Evolutionary conservation across 179 eudicot genomes (phyloP), one percentile per base, ranked within the genome.

Genomic region (Sideroxylon spinosum): DNA sequence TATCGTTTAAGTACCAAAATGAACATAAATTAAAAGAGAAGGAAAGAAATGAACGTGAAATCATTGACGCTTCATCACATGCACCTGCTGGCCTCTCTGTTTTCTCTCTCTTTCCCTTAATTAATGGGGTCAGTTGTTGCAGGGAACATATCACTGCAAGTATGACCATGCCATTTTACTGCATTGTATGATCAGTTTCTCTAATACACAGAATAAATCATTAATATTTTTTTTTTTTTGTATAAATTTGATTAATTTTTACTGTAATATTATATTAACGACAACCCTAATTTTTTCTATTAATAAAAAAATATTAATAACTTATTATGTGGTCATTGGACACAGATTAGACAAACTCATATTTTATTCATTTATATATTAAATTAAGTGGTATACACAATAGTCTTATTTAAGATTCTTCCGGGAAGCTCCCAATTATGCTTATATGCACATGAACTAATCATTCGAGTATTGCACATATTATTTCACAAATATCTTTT

Each of bases 121-220:
- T 81, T 75, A 85, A 84, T 64, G 86, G 84, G 68, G 81, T 85
- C 82, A 81, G 88, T 78, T 82, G 87, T 80, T 81, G 82, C 81
- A 76, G 87, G 87, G 83, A 68, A 81, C 87, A 85, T 66, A 70
- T 52, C 56, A 81, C 81, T 25, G 81, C 76, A 73, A 74, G 69
- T 65, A 62, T 76, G 76, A 78, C 73, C 29, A 61, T 65, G 65
- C 32, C 23, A 74, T 37, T 56, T 37, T 66, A 56, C 68, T 62
- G 65, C 29, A 71, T 46, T 78, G 49, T 23, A 37, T 28, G 49
- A 32, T 32, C 37, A 32, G 37, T 37, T 37, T 37, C 6, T 1
- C 44, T 37, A 37, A 37, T 37, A 1, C 4, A 37, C 4, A 32
- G 44, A 1, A 37, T 3, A 37, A 37, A 6, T 37, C 44, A 37